Evolutionary conservation across 805 yeast genomes (phyloP), one percentile per base, ranked within the genome.

Genomic region (Tetrapisispora arboricola): DNA sequence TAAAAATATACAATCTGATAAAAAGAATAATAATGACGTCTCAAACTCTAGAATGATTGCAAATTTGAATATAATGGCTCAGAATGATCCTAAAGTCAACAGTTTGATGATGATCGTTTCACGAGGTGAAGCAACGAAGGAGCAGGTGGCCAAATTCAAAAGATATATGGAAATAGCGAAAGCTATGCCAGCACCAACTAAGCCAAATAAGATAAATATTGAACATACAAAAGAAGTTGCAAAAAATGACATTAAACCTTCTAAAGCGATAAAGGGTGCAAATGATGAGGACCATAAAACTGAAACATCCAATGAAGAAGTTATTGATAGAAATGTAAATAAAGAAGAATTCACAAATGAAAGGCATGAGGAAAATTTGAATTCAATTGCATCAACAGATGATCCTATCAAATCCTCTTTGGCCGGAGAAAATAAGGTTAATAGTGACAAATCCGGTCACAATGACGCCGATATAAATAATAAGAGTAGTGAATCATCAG

Each of bases 41-140:
- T 83, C 77, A 38, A 81, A 83, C 52, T 80, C 81, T 32, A 75
- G 81, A 46, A 85, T 90, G 84, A 86, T 90, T 49, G 77, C 83
- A 4, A 84, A 86, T 50, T 70, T 90, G 53, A 88, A 88, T 53
- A 69, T 81, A 1, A 78, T 90, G 61, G 96, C 96, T 0, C 72
- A 81, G 31, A 68, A 70, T 4, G 94, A 87, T 53, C 70, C 76
- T 0, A 70, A 78, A 4, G 61, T 90, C 38, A 81, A 78, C 47
- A 62, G 71, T 1, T 64, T 90, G 39, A 87, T 90, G 96, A 78
- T 80, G 46, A 73, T 71, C 5, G 96, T 90, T 2, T 96, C 97
- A 0, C 73, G 80, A 42, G 95, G 95, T 4, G 70, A 68, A 19
- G 95, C 96, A 0, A 59, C 77, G 1, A 72, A 75, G 5, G 78